Percentiles rank a stretch among this genome's conserved stretches.
phyloP scores from a whole-genome alignment of 192 early-diverging fungal species.

The Thamnidium elegans region DNA sequence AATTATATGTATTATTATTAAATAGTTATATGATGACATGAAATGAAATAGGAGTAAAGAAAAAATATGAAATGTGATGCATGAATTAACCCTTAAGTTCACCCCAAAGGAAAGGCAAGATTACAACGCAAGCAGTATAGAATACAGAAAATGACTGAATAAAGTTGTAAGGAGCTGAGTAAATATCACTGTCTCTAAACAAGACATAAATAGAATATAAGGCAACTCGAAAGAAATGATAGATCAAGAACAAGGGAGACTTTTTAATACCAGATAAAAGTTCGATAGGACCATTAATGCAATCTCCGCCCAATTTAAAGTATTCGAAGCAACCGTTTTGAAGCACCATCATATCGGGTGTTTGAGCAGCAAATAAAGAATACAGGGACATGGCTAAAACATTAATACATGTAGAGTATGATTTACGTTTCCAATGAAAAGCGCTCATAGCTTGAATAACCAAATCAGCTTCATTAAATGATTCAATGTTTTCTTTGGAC shows the following conservation, averaged over 20 bases:
- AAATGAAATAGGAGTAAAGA: background rate
- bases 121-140: conserved; percentile 48
- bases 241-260: conserved; percentile 68
- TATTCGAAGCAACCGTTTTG: conserved; percentile 87
- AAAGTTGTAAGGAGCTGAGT: conserved; percentile 40
- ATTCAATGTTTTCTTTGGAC: conserved; percentile 37
- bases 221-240: conserved; percentile 93
- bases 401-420: conserved; percentile 75
- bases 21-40: background rate
- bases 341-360: conserved; percentile 65
- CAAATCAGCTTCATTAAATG: conserved; percentile 43
- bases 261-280: conserved; percentile 78
- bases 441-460: conserved; percentile 57
- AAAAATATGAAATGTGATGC: background rate
- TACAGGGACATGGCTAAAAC: conserved; percentile 90
- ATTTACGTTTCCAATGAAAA: conserved; percentile 75
- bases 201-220: conserved; percentile 57
- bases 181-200: conserved; percentile 44
- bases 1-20: background rate
- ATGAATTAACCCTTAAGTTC: conserved; percentile 15
- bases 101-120: conserved; percentile 38
- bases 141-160: conserved; percentile 44
- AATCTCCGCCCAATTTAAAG: conserved; percentile 78
- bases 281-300: conserved; percentile 76
- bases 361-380: conserved; percentile 79